Conservation (phyloP, 2,329 filamentous ascomycete species). For the Stachybotrys chlorohalonatus region DNA sequence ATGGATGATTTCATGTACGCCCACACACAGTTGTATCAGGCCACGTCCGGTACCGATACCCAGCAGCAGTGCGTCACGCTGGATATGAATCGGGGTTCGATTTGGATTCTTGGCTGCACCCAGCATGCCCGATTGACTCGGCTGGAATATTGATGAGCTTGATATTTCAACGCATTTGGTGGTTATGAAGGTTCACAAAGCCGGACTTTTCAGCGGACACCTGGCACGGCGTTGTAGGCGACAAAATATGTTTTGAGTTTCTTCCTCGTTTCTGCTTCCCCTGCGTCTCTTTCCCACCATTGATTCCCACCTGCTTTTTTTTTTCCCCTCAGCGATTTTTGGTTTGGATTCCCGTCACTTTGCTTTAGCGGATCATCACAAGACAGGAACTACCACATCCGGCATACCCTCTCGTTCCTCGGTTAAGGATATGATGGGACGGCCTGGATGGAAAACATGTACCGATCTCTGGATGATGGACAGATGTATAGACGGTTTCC, state of each 20-base stretch:
- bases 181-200: not conserved
- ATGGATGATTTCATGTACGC: not conserved
- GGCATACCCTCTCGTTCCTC: too few relatives aligned
- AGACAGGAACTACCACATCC: too few relatives aligned
- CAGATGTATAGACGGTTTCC: too few relatives aligned
- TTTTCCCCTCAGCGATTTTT: too few relatives aligned
- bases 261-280: not conserved
- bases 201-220: not conserved
- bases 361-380: too few relatives aligned
- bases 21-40: too few relatives aligned
- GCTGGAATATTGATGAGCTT: not conserved
- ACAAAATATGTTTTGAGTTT: not conserved
- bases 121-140: not conserved
- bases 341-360: too few relatives aligned
- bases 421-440: too few relatives aligned
- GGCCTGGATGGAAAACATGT: too few relatives aligned
- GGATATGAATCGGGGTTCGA: not conserved
- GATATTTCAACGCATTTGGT: not conserved
- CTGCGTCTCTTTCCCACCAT: not conserved
- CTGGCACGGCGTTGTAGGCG: not conserved
- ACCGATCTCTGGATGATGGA: too few relatives aligned
- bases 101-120: not conserved
- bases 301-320: not conserved
- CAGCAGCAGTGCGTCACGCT: not conserved
- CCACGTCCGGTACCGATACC: not conserved